Evolutionary conservation across 2,329 filamentous ascomycete species (phyloP).

Genomic region (Penicillium sp.): DNA sequence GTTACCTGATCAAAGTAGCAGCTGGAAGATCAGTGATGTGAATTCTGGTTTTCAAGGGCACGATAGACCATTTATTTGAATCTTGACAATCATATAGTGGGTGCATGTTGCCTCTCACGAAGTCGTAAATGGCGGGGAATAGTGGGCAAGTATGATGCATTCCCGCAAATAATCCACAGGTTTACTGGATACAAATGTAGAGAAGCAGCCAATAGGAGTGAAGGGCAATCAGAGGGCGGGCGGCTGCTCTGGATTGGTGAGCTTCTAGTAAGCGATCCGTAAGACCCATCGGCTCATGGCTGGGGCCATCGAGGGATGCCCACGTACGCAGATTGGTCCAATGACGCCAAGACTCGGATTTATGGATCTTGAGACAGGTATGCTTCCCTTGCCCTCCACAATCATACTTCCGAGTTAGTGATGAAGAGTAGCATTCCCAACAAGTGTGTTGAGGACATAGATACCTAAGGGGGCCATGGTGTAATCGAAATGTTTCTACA

Average conservation of each 20-base stretch:
- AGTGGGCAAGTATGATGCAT: neutral
- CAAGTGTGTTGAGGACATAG: neutral
- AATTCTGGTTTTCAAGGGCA: neutral
- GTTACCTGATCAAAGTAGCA: no score
- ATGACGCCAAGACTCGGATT: neutral
- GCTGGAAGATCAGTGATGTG: neutral
- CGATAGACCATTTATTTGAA: neutral
- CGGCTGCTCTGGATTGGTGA: slow-evolving; percentile 24
- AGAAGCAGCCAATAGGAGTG: slow-evolving; percentile 5
- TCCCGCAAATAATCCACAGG: neutral
- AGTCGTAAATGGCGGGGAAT: slow-evolving; percentile 11
- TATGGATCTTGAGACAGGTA: neutral
- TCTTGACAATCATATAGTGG: neutral
- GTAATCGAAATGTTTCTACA: neutral
- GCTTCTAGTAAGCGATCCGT: slow-evolving; percentile 25
- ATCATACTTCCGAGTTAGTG: neutral
- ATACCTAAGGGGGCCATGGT: neutral
- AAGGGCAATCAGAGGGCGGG: neutral
- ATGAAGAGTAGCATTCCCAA: neutral
- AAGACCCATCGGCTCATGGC: slow-evolving; percentile 9
- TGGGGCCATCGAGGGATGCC: neutral
- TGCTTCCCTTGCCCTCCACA: neutral
- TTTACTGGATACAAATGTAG: neutral
- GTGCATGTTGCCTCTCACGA: neutral
- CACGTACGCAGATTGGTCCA: neutral